These are phyloP conservation scores for Collybia nuda DNA, from an alignment of 768 basidiomycete species.

Conservation along the genomic window DNA sequence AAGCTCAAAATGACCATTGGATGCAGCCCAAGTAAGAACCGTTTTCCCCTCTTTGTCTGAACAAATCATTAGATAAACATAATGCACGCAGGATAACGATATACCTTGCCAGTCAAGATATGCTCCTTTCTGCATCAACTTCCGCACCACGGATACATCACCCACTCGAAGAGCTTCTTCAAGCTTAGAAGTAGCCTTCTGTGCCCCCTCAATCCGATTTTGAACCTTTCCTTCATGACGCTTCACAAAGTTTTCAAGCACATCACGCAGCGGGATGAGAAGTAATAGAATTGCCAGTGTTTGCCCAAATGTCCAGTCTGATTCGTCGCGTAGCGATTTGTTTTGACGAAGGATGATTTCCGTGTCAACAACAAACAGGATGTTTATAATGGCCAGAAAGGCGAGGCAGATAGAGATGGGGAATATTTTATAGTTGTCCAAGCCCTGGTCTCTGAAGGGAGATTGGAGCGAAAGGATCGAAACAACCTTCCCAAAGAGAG, in stretches of 20 bases:
- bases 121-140: background rate
- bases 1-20: background rate
- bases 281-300: slow-evolving; percentile 18
- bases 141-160: background rate
- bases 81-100: background rate
- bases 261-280: slow-evolving; percentile 16
- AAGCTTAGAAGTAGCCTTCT: background rate
- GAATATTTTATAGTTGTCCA: too few species aligned
- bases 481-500: too few species aligned
- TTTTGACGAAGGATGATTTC: slow-evolving; percentile 15
- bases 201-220: background rate
- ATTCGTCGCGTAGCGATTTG: slow-evolving; percentile 3
- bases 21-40: background rate
- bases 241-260: background rate
- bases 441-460: too few species aligned
- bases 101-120: too few species aligned
- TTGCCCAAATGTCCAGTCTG: slow-evolving; percentile 19
- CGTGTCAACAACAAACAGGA: slow-evolving; percentile 16
- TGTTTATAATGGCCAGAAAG: slow-evolving; percentile 10
- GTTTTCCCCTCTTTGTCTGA: background rate
- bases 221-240: background rate
- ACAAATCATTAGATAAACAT: background rate
- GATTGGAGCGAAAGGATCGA: too few species aligned
- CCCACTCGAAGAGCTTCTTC: background rate
- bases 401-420: too few species aligned